A percentile compares a stretch with the other conserved stretches of the same genome.
phyloP scores from a whole-genome alignment of 1,139 yeast species.

The Scheffersomyces quercinus region DNA sequence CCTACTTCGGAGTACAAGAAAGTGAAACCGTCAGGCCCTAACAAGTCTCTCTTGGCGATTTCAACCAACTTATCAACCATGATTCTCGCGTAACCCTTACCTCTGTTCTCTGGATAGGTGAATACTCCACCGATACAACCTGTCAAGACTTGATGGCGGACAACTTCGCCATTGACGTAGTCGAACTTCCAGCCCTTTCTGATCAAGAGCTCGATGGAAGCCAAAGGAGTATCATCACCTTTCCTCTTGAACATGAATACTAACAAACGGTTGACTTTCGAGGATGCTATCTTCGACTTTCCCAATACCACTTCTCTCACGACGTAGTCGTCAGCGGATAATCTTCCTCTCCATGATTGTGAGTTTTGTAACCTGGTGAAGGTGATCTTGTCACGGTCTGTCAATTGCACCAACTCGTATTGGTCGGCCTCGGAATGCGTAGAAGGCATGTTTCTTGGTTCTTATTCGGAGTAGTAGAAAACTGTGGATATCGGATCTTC shows the following conservation, averaged over 20 bases:
- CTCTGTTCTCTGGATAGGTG: slow-evolving; percentile 57
- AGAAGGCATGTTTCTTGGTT: slow-evolving; percentile 1
- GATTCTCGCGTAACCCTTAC: slow-evolving; percentile 61
- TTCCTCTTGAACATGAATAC: slow-evolving; percentile 33
- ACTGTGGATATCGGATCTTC: too few relatives aligned
- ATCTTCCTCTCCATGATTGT: slow-evolving; percentile 53
- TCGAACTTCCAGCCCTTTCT: slow-evolving; percentile 30
- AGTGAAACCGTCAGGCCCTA: slow-evolving; percentile 43
- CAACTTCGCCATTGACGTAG: slow-evolving; percentile 19
- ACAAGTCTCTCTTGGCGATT: slow-evolving; percentile 15
- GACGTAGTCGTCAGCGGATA: slow-evolving; percentile 49
- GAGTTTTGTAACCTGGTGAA: slow-evolving; percentile 52
- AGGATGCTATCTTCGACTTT: slow-evolving; percentile 28
- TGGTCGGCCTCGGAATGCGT: slow-evolving; percentile 2
- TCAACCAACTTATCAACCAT: slow-evolving; percentile 55
- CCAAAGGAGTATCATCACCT: slow-evolving; percentile 22
- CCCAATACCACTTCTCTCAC: slow-evolving; percentile 50
- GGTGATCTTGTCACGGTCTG: slow-evolving; percentile 34
- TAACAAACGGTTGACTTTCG: slow-evolving; percentile 22
- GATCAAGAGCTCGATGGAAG: slow-evolving; percentile 41
- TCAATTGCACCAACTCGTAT: slow-evolving; percentile 11
- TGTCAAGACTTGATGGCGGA: slow-evolving; percentile 15
- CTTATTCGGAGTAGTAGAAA: too few relatives aligned
- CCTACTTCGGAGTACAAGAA: slow-evolving; percentile 75
- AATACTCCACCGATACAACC: slow-evolving; percentile 35